Conservation (phyloP, 2,329 filamentous ascomycete species). For the Achaetomium macrosporum region DNA sequence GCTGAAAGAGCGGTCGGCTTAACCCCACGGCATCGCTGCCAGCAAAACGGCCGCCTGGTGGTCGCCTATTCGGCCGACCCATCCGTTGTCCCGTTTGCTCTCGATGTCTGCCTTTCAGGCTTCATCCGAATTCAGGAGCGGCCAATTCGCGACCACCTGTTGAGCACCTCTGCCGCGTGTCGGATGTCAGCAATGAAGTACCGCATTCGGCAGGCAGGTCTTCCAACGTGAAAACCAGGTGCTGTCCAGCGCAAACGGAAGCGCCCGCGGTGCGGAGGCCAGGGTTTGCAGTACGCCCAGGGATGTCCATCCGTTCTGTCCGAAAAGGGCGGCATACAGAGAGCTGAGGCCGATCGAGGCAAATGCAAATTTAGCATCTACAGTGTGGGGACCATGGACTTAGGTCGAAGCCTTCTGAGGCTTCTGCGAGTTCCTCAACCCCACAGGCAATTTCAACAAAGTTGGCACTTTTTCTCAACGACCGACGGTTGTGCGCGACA, state of each 20-base stretch:
- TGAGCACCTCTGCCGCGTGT: constrained; percentile 12
- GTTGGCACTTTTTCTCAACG: constrained; percentile 3
- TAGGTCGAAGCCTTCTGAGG: constrained; percentile 19
- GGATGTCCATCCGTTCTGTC: constrained; percentile 8
- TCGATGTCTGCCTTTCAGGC: constrained; percentile 1
- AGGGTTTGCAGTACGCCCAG: constrained; percentile 4
- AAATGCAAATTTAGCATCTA: constrained; percentile 22
- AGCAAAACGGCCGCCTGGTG: constrained; percentile 5
- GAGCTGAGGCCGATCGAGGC: constrained; percentile 24
- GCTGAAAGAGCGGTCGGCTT: constrained; percentile 19
- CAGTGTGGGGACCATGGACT: constrained; percentile 12
- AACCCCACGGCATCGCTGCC: neutral
- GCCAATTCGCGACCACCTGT: constrained; percentile 12
- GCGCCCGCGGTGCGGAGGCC: constrained; percentile 13
- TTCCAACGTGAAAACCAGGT: constrained; percentile 3
- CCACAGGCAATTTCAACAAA: constrained; percentile 24
- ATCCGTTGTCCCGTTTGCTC: neutral
- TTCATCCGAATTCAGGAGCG: neutral
- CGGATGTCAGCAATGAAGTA: neutral
- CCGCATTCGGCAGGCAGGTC: constrained; percentile 10
- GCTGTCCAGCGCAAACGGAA: constrained; percentile 13
- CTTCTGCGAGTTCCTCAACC: constrained; percentile 22
- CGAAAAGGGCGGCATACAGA: constrained; percentile 26
- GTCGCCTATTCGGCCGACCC: neutral
- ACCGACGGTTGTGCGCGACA: constrained; percentile 8